Base-by-base conservation (phyloP, 2,329 filamentous ascomycete genomes). In the Aspergillus sp. region DNA sequence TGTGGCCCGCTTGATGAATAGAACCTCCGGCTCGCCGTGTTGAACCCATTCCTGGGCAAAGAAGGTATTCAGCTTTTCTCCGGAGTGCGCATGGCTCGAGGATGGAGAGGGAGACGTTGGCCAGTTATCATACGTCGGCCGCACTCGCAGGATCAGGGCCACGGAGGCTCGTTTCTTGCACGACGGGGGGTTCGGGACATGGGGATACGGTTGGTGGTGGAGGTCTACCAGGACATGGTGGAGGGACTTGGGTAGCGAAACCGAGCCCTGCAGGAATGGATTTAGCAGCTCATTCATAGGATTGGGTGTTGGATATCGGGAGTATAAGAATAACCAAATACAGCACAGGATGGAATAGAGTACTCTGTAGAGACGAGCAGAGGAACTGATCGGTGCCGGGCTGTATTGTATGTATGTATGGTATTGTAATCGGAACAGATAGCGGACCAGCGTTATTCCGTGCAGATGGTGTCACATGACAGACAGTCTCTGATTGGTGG, bases 1-100 rank as follows among this genome's bases (percentile, higher is more conserved):
- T 3, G 76, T 69, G 2, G 79, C 74, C 28, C 79, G 65, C 51
- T 82, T 83, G 53, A 83, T 83, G 53, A 82, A 82, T 3, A 82
- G 64, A n/a, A 78, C 63, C 52, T 83, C 79, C 0, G 78, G 73
- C 39, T 78, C 73, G 15, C 78, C 78, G 51, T 78, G 59, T 42
- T 72, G 67, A 5, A 80, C 75, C 79, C 79, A 83, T 11, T 68
- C 53, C 44, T 78, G 75, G 2, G 63, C 58, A 49, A 82, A 82
- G 60, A 81, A 82, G 6, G 64, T 55, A 19, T 72, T 58, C 22
- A 78, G 40, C 24, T 67, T 61, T 24, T 68, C 55, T 4, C 47
- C 42, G 7, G 48, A 49, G 33, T 45, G 40, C 28, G 43, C 46
- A 5, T 40, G 35, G 29, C 45, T 47, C 11, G 40, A 45, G 19